Evolutionary conservation across 75 land plant genomes (phyloP), one percentile per base, ranked within the genome.

Genomic region (Azolla pinnata): DNA sequence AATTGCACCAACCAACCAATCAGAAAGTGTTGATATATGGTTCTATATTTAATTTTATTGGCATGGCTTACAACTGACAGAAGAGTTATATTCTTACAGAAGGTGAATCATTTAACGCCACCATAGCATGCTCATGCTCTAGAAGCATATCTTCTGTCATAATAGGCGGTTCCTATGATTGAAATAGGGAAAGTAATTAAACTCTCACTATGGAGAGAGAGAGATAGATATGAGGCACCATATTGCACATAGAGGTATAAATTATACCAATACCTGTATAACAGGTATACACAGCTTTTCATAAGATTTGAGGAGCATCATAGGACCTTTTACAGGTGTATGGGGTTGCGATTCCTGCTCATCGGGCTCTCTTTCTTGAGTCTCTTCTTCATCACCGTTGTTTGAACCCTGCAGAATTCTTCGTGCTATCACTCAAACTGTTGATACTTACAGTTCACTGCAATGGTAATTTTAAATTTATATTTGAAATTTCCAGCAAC

Each of bases 111-210:
- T 76, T 64, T 29, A 81, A 79, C 30, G 87, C 81, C 60, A 82
- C 83, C 56, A 75, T 65, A 42, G 96, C 85, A 12, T 75, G 87
- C 29, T 86, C 79, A 14, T 88, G 78, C 69, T 95, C 99, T 74
- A 86, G 79, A 74, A 86, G 85, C 96, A 95, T 95, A 68, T 95
- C 99, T 67, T 95, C 91, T 25, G 99, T 95, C 91, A 89, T 83
- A 57, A 86, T 57, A 35, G 91, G 99, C 29, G 81, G 68, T 66
- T 83, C 81, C 99, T 95, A 70, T 10, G 55, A 16, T 4, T 29
- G 57, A 16, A 16, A 45, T 9, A 57, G 29, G 10, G n/a, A 68
- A 56, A 44, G 44, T 16, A 18, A 31, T 0, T 4, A 20, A 61
- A 48, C 33, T 23, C 24, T 20, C 16, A 49, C 4, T 49, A 49